phyloP scores from a whole-genome alignment of 768 basidiomycete genomes.

The Ramaria sp. region DNA sequence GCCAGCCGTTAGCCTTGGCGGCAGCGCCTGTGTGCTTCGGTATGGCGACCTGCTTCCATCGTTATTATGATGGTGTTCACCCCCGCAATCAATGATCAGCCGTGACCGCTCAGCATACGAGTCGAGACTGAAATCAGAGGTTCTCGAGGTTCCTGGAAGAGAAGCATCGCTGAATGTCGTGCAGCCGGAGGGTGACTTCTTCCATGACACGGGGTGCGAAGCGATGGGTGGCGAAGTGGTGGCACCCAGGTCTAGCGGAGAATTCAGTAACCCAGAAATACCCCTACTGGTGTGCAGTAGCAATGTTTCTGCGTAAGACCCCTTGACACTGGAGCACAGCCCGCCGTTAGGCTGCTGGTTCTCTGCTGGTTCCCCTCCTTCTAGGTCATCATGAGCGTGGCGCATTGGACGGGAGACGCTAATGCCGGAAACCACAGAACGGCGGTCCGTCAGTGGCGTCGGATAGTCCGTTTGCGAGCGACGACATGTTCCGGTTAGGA shows the following conservation, averaged over 20 bases:
- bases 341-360: too few relatives aligned
- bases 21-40: neutral
- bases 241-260: too few relatives aligned
- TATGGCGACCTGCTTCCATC: neutral
- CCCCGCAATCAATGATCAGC: too few relatives aligned
- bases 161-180: too few relatives aligned
- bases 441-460: too few relatives aligned
- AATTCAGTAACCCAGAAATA: too few relatives aligned
- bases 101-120: neutral
- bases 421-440: neutral
- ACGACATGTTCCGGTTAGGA: neutral
- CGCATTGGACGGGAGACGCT: neutral
- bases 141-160: neutral
- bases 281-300: too few relatives aligned
- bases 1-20: neutral
- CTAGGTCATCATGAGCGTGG: neutral
- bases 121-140: neutral
- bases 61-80: neutral
- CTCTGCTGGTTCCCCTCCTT: neutral
- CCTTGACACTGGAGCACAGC: too few relatives aligned
- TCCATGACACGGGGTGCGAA: too few relatives aligned
- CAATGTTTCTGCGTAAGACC: neutral
- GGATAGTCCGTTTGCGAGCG: neutral
- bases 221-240: too few relatives aligned
- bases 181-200: too few relatives aligned